Conservation (phyloP, 352 stramenopile species). For the Globisporangium sylvaticum region DNA sequence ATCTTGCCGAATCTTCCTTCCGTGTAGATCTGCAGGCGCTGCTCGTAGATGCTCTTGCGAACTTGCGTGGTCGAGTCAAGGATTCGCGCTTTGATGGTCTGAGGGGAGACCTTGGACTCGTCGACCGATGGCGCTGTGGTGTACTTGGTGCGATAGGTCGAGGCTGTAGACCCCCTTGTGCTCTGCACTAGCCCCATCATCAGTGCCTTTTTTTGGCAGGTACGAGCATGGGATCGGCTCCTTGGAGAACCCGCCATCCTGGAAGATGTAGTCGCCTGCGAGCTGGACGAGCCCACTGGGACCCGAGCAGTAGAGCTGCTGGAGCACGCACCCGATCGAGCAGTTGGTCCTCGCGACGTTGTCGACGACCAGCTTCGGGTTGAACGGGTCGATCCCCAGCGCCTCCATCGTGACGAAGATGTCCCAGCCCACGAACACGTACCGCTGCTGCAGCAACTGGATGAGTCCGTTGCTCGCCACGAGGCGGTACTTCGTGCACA, state of each 20-base stretch:
- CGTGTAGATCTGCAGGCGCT: neutral
- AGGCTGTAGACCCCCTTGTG: neutral
- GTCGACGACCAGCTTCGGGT: constrained; percentile 23
- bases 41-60: constrained; percentile 1
- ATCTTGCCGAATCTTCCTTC: constrained; percentile 16
- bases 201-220: constrained; percentile 26
- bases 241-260: constrained; percentile 30
- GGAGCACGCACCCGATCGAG: constrained; percentile 35
- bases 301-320: constrained; percentile 46
- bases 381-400: constrained; percentile 42
- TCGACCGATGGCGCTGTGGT: neutral
- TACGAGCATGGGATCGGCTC: constrained; percentile 32
- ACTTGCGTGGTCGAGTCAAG: neutral
- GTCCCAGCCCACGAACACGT: constrained; percentile 52
- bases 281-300: constrained; percentile 40
- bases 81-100: neutral
- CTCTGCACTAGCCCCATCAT: constrained; percentile 31
- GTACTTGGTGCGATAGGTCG: neutral
- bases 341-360: constrained; percentile 26
- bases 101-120: neutral
- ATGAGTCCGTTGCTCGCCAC: constrained; percentile 46
- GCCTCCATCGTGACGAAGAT: constrained; percentile 26
- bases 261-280: constrained; percentile 48
- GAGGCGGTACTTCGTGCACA: constrained; percentile 35
- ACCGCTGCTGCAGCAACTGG: constrained; percentile 39